Percentiles rank a stretch among this genome's conserved stretches.
phyloP scores from a whole-genome alignment of 1,284 basidiomycete genomes.

The Bjerkandera adusta region DNA sequence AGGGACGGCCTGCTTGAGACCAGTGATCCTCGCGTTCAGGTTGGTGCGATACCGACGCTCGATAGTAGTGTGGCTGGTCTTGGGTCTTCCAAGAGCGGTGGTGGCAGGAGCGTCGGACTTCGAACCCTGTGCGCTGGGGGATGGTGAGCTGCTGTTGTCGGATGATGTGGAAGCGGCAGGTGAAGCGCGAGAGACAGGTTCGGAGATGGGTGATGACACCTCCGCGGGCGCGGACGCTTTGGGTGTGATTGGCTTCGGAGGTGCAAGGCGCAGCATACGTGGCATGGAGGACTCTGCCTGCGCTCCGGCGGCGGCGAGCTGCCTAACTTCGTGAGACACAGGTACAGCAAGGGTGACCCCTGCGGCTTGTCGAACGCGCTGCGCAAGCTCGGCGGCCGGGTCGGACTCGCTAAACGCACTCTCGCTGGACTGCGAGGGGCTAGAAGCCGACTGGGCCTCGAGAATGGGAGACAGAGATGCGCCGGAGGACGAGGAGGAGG shows the following conservation, averaged over 20 bases:
- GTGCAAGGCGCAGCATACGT: neutral
- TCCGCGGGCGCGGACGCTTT: neutral
- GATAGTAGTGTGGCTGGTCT: constrained; percentile 89
- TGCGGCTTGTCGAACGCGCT: constrained; percentile 54
- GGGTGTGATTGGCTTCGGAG: neutral
- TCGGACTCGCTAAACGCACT: constrained; percentile 30
- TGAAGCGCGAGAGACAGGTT: constrained; percentile 24
- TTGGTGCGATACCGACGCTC: constrained; percentile 90
- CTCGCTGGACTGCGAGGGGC: constrained; percentile 24
- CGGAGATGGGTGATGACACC: constrained; percentile 21
- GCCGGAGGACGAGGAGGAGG: constrained; percentile 50
- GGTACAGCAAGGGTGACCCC: constrained; percentile 64
- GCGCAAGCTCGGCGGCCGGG: constrained; percentile 52
- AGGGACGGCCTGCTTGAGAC: constrained; percentile 79
- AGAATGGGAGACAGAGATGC: constrained; percentile 48
- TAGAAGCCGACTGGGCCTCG: constrained; percentile 28
- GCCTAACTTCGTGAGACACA: constrained; percentile 33
- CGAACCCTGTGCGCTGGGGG: constrained; percentile 16
- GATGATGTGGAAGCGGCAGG: constrained; percentile 27
- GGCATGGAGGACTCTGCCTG: constrained; percentile 37
- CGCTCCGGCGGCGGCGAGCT: constrained; percentile 29
- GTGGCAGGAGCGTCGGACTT: constrained; percentile 21
- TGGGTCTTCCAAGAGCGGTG: too few relatives aligned
- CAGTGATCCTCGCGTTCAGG: constrained; percentile 85
- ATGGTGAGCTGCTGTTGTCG: constrained; percentile 27